phyloP scores from a whole-genome alignment of 2,329 filamentous ascomycete genomes.

The Pseudogymnoascus sp. region DNA sequence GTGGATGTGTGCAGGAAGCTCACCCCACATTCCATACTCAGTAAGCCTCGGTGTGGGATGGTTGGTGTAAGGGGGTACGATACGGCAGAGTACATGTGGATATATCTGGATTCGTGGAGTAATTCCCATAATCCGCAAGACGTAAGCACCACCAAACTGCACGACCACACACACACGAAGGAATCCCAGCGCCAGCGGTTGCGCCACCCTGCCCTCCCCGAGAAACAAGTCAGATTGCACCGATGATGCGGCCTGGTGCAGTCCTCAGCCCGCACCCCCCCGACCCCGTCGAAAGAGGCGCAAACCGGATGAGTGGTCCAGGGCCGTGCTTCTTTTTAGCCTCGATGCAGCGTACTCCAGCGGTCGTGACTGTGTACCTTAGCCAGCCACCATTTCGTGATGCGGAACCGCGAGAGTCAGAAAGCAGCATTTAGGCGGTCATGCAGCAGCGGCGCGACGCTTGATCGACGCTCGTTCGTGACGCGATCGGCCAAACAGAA shows the following conservation, averaged over 20 bases:
- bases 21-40: conserved; percentile 2
- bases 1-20: not conserved
- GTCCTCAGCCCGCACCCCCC: not conserved
- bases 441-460: not conserved
- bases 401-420: conserved; percentile 2
- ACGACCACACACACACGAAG: not conserved
- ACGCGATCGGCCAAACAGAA: conserved; percentile 2
- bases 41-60: conserved; percentile 1
- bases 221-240: conserved; percentile 4
- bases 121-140: not conserved
- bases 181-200: conserved; percentile 2
- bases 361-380: not conserved
- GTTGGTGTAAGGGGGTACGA: not conserved
- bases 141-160: conserved; percentile 2
- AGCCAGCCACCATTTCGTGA: not conserved
- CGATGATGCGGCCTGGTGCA: conserved; percentile 3
- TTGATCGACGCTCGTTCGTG: not conserved
- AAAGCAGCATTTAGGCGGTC: not conserved
- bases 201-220: not conserved
- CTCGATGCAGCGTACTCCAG: not conserved
- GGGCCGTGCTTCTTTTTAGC: conserved; percentile 4
- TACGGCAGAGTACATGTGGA: conserved; percentile 6
- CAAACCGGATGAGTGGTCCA: conserved; percentile 1
- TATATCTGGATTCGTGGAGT: conserved; percentile 5
- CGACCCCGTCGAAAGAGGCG: not conserved